phyloP scores from a whole-genome alignment of 129 eudicot species.

The Ambrosia artemisiifolia region DNA sequence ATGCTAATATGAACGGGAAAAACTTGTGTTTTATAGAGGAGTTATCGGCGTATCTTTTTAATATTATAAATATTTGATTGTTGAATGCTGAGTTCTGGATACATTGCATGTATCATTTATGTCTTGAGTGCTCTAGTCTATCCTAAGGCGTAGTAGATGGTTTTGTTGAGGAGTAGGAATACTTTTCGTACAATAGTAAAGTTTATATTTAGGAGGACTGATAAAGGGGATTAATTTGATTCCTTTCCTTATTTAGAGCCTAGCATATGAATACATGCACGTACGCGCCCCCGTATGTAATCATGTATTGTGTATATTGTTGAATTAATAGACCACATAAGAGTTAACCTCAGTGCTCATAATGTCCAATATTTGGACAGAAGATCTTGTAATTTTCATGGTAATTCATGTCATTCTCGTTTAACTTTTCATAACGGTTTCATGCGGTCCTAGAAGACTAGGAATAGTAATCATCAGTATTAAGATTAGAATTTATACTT shows the following conservation, averaged over 20 bases:
- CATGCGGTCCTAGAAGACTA: background rate
- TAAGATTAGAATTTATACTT: background rate
- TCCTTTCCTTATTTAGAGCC: background rate
- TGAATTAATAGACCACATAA: background rate
- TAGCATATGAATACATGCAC: background rate
- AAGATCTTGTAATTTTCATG: background rate
- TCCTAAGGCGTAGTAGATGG: background rate
- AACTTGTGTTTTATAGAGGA: background rate
- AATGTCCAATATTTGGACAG: background rate
- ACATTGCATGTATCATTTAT: conserved; percentile 8
- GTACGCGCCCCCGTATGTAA: background rate
- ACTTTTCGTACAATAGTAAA: background rate
- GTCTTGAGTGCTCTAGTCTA: background rate
- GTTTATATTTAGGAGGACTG: background rate
- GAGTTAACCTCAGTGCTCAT: background rate
- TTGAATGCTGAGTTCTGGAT: background rate
- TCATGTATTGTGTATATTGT: background rate
- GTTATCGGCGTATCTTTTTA: background rate
- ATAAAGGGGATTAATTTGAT: background rate
- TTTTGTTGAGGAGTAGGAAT: background rate
- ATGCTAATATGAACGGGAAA: background rate
- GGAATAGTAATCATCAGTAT: conserved; percentile 1
- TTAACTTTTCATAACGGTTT: background rate
- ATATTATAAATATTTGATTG: background rate
- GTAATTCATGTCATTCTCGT: conserved; percentile 6